These are phyloP conservation scores for Penstemon eatonii DNA, from an alignment of 257 asterid genomes.

Conservation along the genomic window DNA sequence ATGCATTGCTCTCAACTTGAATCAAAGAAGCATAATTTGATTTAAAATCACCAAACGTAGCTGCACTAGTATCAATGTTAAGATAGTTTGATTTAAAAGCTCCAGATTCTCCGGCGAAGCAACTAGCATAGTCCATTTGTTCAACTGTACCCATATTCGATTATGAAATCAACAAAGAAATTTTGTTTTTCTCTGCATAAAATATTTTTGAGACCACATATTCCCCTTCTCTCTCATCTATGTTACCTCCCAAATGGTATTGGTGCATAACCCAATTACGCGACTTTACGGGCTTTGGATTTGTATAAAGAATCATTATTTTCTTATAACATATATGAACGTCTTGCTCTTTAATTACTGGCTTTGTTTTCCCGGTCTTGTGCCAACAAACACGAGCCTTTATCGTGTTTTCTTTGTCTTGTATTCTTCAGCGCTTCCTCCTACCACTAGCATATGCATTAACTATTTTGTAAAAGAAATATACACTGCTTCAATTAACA, in stretches of 20 bases:
- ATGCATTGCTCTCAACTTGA: slow-evolving; percentile 27
- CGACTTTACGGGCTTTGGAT: slow-evolving; percentile 45
- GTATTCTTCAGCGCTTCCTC: slow-evolving; percentile 79
- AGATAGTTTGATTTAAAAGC: slow-evolving; percentile 2
- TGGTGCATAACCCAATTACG: slow-evolving; percentile 95
- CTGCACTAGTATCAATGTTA: neutral
- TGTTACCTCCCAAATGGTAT: slow-evolving; percentile 71
- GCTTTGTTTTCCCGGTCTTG: slow-evolving; percentile 81
- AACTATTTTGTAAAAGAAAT: slow-evolving; percentile 61
- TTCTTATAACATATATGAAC: slow-evolving; percentile 73
- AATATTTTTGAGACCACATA: slow-evolving; percentile 73
- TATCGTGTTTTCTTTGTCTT: slow-evolving; percentile 30
- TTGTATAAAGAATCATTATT: slow-evolving; percentile 77
- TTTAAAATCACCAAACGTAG: slow-evolving; percentile 24
- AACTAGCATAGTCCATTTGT: slow-evolving; percentile 31
- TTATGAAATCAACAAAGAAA: slow-evolving; percentile 41
- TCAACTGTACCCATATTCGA: slow-evolving; percentile 34
- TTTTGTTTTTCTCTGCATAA: slow-evolving; percentile 35
- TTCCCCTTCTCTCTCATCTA: slow-evolving; percentile 70
- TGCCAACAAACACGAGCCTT: slow-evolving; percentile 74
- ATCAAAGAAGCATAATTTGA: slow-evolving; percentile 30
- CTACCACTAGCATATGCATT: slow-evolving; percentile 79
- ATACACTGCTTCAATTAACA: too few relatives aligned
- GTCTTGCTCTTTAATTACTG: slow-evolving; percentile 52
- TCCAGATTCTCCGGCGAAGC: slow-evolving; percentile 45